Base-by-base conservation (phyloP, 345 rosid genomes). In the Salix brachista region DNA sequence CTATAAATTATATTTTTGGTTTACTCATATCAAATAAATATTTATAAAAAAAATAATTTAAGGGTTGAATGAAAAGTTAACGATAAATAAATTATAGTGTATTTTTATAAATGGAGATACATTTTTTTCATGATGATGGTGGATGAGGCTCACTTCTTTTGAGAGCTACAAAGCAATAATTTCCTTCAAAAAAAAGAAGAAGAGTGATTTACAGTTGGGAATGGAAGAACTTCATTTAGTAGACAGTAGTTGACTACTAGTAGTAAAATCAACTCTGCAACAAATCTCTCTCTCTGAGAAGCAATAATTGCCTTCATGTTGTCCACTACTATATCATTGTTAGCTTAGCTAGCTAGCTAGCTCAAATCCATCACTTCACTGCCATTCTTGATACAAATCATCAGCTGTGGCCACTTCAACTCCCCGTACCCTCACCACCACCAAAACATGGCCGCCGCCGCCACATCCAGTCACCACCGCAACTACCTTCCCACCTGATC, bases 351-450 rank as follows among this genome's bases (percentile, higher is more conserved):
- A 74, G 65, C 42, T 23, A 52, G 60, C 61, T 28, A 44, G 28
- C 62, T 74, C 70, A 21, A 19, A 5, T 44, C 13, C 28, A 42
- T 56, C 6, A 19, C 37, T 14, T 8, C 26, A 36, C 18, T 3
- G 56, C 10, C 18, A 54, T 44, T 64, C 69, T 30, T 60, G 67
- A 18, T 23, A 28, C 42, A 67, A 37, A 62, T 37, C 32, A 37
- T 64, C 82, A 83, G 39, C 54, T n/a, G 78, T 82, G 83, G 81
- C 83, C 76, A 85, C 52, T 61, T 67, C 82, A 56, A 75, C 66
- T 12, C 64, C 74, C 42, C 70, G 70, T 65, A n/a, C 61, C 37
- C 37, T 69, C 67, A 18, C 74, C 69, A 8, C 69, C 65, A 18
- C 41, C 52, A 71, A 34, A 78, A 37, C 76, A 78, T 78, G 80